Conservation (phyloP, 345 rosid species). For the Lepidium sativum region DNA sequence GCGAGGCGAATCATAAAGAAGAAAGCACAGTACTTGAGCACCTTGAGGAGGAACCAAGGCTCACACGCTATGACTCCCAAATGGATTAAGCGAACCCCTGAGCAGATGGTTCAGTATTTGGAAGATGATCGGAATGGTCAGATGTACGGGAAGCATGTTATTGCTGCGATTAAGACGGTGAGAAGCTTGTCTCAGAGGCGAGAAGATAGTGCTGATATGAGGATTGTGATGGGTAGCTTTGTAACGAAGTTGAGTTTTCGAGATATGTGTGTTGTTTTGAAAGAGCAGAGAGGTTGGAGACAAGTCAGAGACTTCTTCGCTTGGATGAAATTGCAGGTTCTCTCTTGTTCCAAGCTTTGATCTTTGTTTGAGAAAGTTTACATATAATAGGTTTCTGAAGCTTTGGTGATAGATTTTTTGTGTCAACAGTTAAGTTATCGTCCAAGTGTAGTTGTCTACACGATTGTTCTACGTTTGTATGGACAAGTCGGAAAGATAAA, state of each 20-base stretch:
- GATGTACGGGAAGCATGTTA: slow-evolving; percentile 73
- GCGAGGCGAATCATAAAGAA: slow-evolving; percentile 76
- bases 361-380: background rate
- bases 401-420: slow-evolving; percentile 33
- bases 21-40: slow-evolving; percentile 64
- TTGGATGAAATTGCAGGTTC: slow-evolving; percentile 94
- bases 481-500: slow-evolving; percentile 87
- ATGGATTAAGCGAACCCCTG: slow-evolving; percentile 83
- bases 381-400: slow-evolving; percentile 8
- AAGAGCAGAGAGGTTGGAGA: slow-evolving; percentile 78
- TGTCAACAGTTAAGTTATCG: slow-evolving; percentile 70
- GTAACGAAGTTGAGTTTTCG: slow-evolving; percentile 68
- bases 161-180: slow-evolving; percentile 73
- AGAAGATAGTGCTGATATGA: slow-evolving; percentile 44
- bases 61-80: slow-evolving; percentile 60
- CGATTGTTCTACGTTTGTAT: slow-evolving; percentile 61
- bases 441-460: slow-evolving; percentile 68
- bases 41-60: slow-evolving; percentile 68
- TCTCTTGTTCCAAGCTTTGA: background rate
- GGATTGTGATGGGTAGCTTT: slow-evolving; percentile 66
- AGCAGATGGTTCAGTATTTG: slow-evolving; percentile 83
- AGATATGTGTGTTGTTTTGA: slow-evolving; percentile 90
- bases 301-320: slow-evolving; percentile 72
- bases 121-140: slow-evolving; percentile 69
- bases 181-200: slow-evolving; percentile 41